Base-by-base conservation (phyloP, 1,284 basidiomycete species). In the Porodaedalea pini region DNA sequence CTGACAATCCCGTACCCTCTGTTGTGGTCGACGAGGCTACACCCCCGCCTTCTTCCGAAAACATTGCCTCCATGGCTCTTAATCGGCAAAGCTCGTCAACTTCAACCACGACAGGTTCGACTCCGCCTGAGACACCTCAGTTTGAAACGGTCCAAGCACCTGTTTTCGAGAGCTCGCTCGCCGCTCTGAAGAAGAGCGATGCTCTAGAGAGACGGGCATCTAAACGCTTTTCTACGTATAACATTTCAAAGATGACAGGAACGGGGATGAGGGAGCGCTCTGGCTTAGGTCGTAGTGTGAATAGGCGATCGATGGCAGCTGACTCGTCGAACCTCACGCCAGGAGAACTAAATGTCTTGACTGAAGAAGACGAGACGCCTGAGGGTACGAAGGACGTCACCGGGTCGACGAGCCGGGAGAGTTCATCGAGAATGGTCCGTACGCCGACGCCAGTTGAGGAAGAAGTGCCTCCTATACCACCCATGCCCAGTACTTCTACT, bases 201-300 rank as follows among this genome's bases (percentile, higher is more conserved):
- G 83, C 88, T 0, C 80, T 98, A 17, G 93, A 96, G 67, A 84
- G 96, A 8, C 80, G 96, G 40, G 96, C 96, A 2, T 95, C 92
- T 25, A 98, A 98, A 69, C 88, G 96, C 0, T 99, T 96, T 75
- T 98, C 94, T 55, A 90, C 90, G 0, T 99, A 97, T 70, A 93
- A 94, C 53, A 92, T 98, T 67, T 89, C 91, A 63, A 97, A 96
- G 74, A 96, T 99, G 86, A 88, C 92, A 0, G 83, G 86, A 15
- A 75, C 69, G 17, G 71, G 68, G 67, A 60, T 75, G 69, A 62
- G 72, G 69, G 80, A 60, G 71, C 80, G 54, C 34, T 69, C 47
- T 69, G 78, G 54, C 17, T 45, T 61, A 27, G 64, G 62, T 4
- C 59, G 64, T 27, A 71, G 71, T 23, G 67, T 77, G 2, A 88